Base-by-base conservation (phyloP, 306 rosid species). In the Sechiopsis laciniata region DNA sequence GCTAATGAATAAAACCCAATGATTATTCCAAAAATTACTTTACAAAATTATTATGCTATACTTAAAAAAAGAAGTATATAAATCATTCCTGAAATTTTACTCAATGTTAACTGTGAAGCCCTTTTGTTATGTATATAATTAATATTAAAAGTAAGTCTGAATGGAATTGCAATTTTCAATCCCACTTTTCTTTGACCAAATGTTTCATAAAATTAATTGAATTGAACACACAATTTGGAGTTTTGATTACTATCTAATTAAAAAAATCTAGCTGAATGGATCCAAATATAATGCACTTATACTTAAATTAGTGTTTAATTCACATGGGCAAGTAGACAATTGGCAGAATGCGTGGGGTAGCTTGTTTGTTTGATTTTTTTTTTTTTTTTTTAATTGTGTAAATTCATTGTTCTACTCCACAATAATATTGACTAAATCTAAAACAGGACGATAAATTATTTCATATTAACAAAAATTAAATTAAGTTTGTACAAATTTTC, bases 321-420 rank as follows among this genome's bases (percentile, higher is more conserved):
- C 71, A 64, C 71, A 64, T 64, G 71, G 71, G 71, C 52, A 40
- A 35, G 16, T n/a, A 17, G 53, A 65, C 71, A 37, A 65, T 10
- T 42, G 71, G 71, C 71, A 65, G 53, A 53, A 65, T 65, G 53
- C 71, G 71, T 65, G 71, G 71, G 70, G 68, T 7, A n/a, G 22
- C 16, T 64, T 64, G 53, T 37, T 64, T 65, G 0, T n/a, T 26
- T 26, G 7, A 1, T 32, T 32, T 32, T 65, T 64, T n/a, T 63
- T 32, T 26, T 32, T 32, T 32, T 65, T 64, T n/a, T 63, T 32
- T 61, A 65, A 16, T 62, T 40, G 35, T 62, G 48, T 32, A 17
- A 62, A 26, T 62, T 62, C 45, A 14, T 3, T 29, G 32, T 55
- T 32, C 37, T 32, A 32, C 37, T 32, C 37, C 37, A 32, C 37